phyloP scores from a whole-genome alignment of 139 green algal species.

The Closterium sp. region DNA sequence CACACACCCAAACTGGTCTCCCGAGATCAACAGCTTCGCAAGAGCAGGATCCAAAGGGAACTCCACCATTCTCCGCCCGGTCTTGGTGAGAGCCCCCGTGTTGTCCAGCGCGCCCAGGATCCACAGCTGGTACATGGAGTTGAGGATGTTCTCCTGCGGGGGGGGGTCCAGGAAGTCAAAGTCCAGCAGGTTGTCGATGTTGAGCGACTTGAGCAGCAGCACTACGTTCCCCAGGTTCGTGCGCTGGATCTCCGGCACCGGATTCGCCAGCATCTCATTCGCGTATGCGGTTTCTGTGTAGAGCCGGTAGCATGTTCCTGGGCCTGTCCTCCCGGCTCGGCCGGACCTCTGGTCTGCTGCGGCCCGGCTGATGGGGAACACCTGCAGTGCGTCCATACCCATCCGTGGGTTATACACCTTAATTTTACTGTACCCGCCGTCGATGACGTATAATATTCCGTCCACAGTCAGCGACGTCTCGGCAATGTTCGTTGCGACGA shows the following conservation, averaged over 20 bases:
- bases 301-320: slow-evolving; percentile 87
- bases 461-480: slow-evolving; percentile 97
- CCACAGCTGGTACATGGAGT: slow-evolving; percentile 97
- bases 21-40: slow-evolving; percentile 59
- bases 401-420: slow-evolving; percentile 98
- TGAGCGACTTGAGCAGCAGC: slow-evolving; percentile 73
- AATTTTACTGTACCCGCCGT: slow-evolving; percentile 89
- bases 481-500: slow-evolving; percentile 97
- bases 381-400: slow-evolving; percentile 93
- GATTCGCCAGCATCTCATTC: slow-evolving; percentile 63
- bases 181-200: slow-evolving; percentile 95
- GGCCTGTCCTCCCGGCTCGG: slow-evolving; percentile 86
- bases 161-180: slow-evolving; percentile 79
- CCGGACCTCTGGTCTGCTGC: slow-evolving; percentile 82
- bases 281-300: slow-evolving; percentile 87
- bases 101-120: slow-evolving; percentile 84
- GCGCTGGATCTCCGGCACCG: slow-evolving; percentile 62
- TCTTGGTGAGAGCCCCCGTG: slow-evolving; percentile 58
- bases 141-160: slow-evolving; percentile 89
- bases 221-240: slow-evolving; percentile 59
- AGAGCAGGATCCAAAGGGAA: slow-evolving; percentile 58
- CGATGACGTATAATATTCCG: slow-evolving; percentile 94
- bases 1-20: slow-evolving; percentile 50
- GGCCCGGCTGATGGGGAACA: slow-evolving; percentile 86
- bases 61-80: slow-evolving; percentile 56